Evolutionary conservation across 768 basidiomycete species (phyloP).

Genomic region (Amanita subjunquillea): DNA sequence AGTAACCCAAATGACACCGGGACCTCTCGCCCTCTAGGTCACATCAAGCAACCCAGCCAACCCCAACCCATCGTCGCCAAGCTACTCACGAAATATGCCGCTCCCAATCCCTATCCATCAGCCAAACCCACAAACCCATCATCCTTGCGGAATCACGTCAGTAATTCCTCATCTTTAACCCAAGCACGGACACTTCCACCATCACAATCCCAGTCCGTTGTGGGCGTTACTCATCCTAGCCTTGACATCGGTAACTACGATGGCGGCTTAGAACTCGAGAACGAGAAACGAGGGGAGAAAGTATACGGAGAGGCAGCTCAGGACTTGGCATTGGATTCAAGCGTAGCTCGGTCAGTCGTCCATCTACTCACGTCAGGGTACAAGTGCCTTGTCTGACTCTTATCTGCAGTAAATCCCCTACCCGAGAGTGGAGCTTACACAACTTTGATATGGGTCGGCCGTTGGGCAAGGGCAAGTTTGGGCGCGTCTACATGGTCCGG

Average conservation of each 20-base stretch:
- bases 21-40: slow-evolving; percentile 18
- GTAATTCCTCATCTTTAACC: slow-evolving; percentile 10
- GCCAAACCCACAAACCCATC: slow-evolving; percentile 28
- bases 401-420: slow-evolving; percentile 47
- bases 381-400: background rate
- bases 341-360: slow-evolving; percentile 45
- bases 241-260: slow-evolving; percentile 89
- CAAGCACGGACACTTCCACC: slow-evolving; percentile 1
- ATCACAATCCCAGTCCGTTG: slow-evolving; percentile 10
- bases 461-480: slow-evolving; percentile 98
- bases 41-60: slow-evolving; percentile 49
- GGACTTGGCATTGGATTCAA: slow-evolving; percentile 79
- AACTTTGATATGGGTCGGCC: slow-evolving; percentile 93
- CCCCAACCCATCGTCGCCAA: slow-evolving; percentile 44
- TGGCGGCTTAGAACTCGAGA: slow-evolving; percentile 90
- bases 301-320: slow-evolving; percentile 73
- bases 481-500: slow-evolving; percentile 96
- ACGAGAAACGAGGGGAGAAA: slow-evolving; percentile 65
- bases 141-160: slow-evolving; percentile 30
- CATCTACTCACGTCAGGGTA: background rate
- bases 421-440: slow-evolving; percentile 76
- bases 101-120: slow-evolving; percentile 41
- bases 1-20: slow-evolving; percentile 18
- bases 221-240: slow-evolving; percentile 18
- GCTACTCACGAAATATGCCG: slow-evolving; percentile 64